These are phyloP conservation scores for Metschnikowia lochheadii DNA, from an alignment of 805 yeast species.

Conservation along the genomic window DNA sequence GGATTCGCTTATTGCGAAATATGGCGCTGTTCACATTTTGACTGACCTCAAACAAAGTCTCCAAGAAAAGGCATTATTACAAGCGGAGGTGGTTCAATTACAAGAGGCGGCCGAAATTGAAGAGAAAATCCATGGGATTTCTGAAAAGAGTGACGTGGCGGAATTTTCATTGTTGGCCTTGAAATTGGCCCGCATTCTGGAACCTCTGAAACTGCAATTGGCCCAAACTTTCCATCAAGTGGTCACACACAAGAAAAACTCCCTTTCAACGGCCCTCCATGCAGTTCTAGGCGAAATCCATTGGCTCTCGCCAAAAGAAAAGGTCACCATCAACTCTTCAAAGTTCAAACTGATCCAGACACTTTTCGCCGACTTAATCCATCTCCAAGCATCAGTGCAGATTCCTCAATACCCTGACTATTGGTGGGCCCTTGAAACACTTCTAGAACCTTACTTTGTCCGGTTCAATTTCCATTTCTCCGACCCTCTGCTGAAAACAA, in stretches of 20 bases:
- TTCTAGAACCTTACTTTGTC: slow-evolving; percentile 43
- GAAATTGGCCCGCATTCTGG: slow-evolving; percentile 1
- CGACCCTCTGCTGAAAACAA: slow-evolving; percentile 49
- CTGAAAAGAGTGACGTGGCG: neutral
- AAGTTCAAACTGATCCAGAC: slow-evolving; percentile 8
- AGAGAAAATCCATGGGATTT: slow-evolving; percentile 2
- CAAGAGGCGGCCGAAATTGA: slow-evolving; percentile 6
- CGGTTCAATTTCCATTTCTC: slow-evolving; percentile 63
- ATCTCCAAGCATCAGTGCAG: slow-evolving; percentile 29
- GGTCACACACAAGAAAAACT: neutral
- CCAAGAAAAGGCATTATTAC: neutral
- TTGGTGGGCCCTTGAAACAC: slow-evolving; percentile 48
- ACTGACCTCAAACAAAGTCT: neutral
- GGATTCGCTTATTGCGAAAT: neutral
- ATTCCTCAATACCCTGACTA: slow-evolving; percentile 31
- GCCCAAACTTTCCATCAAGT: slow-evolving; percentile 2
- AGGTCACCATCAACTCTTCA: slow-evolving; percentile 12
- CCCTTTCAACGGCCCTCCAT: slow-evolving; percentile 14
- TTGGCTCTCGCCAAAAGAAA: slow-evolving; percentile 23
- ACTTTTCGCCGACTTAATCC: slow-evolving; percentile 18
- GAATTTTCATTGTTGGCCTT: slow-evolving; percentile 13
- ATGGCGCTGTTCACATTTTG: neutral
- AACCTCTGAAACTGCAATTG: slow-evolving; percentile 1
- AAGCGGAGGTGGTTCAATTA: neutral
- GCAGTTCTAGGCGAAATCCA: slow-evolving; percentile 15